Base-by-base conservation (phyloP, 2,329 filamentous ascomycete genomes). In the Penicillium sp. region DNA sequence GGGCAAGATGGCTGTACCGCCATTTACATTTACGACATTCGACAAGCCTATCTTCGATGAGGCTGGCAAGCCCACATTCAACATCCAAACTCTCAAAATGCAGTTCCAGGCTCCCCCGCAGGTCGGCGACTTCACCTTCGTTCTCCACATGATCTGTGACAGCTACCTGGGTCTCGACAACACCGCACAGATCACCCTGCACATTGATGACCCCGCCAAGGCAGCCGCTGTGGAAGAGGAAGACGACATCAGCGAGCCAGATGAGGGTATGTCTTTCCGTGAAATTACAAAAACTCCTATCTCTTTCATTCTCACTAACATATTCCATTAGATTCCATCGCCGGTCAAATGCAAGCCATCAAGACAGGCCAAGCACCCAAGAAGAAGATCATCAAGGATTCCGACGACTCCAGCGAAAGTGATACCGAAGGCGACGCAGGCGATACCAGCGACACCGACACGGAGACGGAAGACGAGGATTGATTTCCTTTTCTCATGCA, bases 201-300 rank as follows among this genome's bases (percentile, higher is more conserved):
- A 88, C 27, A 91, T 99, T 8, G 91, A 96, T 67, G 92, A 97
- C 66, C 87, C 90, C 32, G 89, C 84, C 74, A 94, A 93, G 77
- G 92, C 90, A 5, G 87, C 84, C 18, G 84, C 88, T 62, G 86
- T 96, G 69, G 84, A 84, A 48, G 89, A 86, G 44, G 91, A 97
- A 63, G 94, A 96, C 66, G 94, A 99, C 55, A 99, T 99, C 62
- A 96, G 90, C 70, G 94, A 99, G 73, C 94, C 95, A 34, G 94
- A 97, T 60, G 94, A 99, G 80, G 94, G 94, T 96, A 81, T 79
- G 87, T 79, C 47, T 14, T 39, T 42, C 35, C 23, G n/a, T 26
- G 36, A 45, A 51, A 27, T 52, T 46, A 8, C 32, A 13, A 34
- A 34, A 5, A 14, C 7, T 13, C 13, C 5, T 34, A 13, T 23